Conservation (phyloP, 1,284 basidiomycete species). For the Malassezia restricta region DNA sequence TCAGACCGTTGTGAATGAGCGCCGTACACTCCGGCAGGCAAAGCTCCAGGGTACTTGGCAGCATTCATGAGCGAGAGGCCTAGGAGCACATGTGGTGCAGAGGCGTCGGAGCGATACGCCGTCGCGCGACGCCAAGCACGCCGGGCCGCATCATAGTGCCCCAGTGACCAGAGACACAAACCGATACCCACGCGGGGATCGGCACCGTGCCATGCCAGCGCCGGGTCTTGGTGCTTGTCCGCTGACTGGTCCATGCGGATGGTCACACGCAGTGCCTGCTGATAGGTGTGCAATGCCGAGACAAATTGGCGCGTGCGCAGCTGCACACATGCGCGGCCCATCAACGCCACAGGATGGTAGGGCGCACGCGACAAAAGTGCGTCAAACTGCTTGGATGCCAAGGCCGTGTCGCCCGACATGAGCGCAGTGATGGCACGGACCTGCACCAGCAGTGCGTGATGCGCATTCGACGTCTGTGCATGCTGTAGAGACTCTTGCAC, state of each 20-base stretch:
- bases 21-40: slow-evolving; percentile 30
- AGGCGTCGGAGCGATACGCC: slow-evolving; percentile 19
- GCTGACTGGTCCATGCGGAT: slow-evolving; percentile 24
- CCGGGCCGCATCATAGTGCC: slow-evolving; percentile 30
- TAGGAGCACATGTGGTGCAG: slow-evolving; percentile 33
- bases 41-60: slow-evolving; percentile 23
- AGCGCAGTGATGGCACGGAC: slow-evolving; percentile 23
- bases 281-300: slow-evolving; percentile 34
- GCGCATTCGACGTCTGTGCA: slow-evolving; percentile 17
- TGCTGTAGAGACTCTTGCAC: slow-evolving; percentile 16
- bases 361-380: slow-evolving; percentile 24
- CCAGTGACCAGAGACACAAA: slow-evolving; percentile 38
- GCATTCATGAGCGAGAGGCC: slow-evolving; percentile 37
- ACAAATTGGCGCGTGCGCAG: slow-evolving; percentile 32
- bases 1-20: slow-evolving; percentile 27
- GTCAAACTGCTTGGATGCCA: slow-evolving; percentile 23
- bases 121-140: slow-evolving; percentile 41
- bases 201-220: slow-evolving; percentile 28
- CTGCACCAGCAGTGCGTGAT: slow-evolving; percentile 24
- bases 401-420: slow-evolving; percentile 26
- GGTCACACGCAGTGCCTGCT: slow-evolving; percentile 30
- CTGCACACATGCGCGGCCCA: slow-evolving; percentile 38
- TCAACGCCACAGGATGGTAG: slow-evolving; percentile 29
- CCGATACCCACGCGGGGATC: slow-evolving; percentile 43
- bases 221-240: slow-evolving; percentile 16